Conservation (phyloP, 805 yeast genomes). For the Blastobotrys parvus region DNA sequence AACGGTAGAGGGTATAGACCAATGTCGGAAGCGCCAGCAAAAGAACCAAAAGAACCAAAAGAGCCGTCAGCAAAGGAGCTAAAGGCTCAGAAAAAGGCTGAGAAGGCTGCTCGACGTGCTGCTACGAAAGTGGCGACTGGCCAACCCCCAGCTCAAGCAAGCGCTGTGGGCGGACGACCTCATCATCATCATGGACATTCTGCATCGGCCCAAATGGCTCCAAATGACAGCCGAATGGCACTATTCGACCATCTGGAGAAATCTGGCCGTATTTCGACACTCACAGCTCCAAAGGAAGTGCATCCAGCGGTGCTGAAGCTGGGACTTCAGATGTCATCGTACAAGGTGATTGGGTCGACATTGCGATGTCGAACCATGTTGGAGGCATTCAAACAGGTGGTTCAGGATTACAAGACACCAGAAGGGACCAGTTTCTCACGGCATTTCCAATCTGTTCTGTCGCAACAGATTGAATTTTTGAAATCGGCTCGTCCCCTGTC, state of each 20-base stretch:
- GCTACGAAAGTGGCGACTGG: slow-evolving; percentile 68
- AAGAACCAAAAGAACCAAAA: too few relatives aligned
- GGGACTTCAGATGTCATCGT: slow-evolving; percentile 73
- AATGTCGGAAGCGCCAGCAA: too few relatives aligned
- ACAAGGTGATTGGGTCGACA: slow-evolving; percentile 82
- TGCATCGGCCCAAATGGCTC: not conserved
- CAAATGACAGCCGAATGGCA: slow-evolving; percentile 18
- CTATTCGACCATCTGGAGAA: slow-evolving; percentile 33
- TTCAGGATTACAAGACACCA: slow-evolving; percentile 76
- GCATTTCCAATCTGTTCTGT: slow-evolving; percentile 77
- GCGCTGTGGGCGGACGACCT: slow-evolving; percentile 2
- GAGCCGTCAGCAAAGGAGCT: slow-evolving; percentile 65
- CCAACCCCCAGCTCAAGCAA: slow-evolving; percentile 8
- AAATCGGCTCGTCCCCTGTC: slow-evolving; percentile 87
- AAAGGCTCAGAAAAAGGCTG: slow-evolving; percentile 79
- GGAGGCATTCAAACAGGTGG: slow-evolving; percentile 72
- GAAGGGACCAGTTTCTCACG: slow-evolving; percentile 76
- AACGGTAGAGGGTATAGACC: too few relatives aligned
- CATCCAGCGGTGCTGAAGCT: slow-evolving; percentile 80
- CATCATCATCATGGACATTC: not conserved
- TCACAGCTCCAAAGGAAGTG: slow-evolving; percentile 50
- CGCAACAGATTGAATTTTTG: slow-evolving; percentile 87
- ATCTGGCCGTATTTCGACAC: slow-evolving; percentile 35
- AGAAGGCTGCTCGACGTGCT: slow-evolving; percentile 88
- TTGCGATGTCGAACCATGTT: slow-evolving; percentile 81